Evolutionary conservation across 1,284 basidiomycete species (phyloP), one percentile per base, ranked within the genome.

Genomic region (Stygiomarasmius scandens): DNA sequence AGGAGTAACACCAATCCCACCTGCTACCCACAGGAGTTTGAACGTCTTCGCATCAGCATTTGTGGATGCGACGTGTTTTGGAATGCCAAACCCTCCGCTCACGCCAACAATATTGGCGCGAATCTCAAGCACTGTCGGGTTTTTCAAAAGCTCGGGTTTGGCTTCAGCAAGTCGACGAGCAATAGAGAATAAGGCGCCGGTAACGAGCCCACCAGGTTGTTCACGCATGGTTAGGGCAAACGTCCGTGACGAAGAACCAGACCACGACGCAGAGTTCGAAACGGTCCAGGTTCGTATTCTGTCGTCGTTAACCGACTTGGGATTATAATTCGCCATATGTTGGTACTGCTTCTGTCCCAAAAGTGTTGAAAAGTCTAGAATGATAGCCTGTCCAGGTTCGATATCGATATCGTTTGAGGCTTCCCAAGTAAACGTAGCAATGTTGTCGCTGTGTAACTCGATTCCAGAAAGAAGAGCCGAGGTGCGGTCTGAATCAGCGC

Each of bases 271-370:
- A 14, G 49, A 51, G 11, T 27, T 22, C 22, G 55, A 56, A 12
- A 87, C 73, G 0, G 84, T 87, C 85, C 86, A 88, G 1, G 85
- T 88, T 19, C 86, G 80, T 48, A 88, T 76, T 25, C 82, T 75
- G 63, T 88, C 85, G 63, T 88, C 85, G 66, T 87, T 87, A 22
- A 85, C 69, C 16, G 74, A 73, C 3, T 67, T 71, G 0, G 82
- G 81, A 24, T 78, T 73, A 10, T 66, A 62, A 1, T 74, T 70
- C 1, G 79, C 74, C 75, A 86, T 83, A 64, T 86, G 83, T 38
- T 73, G 69, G 63, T 83, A 84, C 23, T 68, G 69, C 14, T 71
- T 70, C 24, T 68, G 54, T 2, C 84, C 82, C 3, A 86, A 65
- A 27, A 87, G 70, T 2, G 75, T 69, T 1, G 75, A 74, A 67